These are phyloP conservation scores for Apostasia ramifera DNA, from an alignment of 106 monocot genomes.

Conservation along the genomic window DNA sequence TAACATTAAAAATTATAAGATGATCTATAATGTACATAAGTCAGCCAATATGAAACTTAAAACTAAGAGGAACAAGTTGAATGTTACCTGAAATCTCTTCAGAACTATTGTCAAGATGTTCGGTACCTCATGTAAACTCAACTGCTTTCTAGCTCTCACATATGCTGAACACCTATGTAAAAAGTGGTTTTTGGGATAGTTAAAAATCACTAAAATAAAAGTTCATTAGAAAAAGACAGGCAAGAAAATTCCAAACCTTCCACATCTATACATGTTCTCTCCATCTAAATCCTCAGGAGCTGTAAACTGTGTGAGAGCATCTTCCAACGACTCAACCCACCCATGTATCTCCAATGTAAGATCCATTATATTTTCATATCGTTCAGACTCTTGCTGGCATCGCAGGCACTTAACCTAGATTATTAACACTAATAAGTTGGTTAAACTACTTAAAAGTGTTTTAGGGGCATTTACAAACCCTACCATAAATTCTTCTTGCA, in stretches of 20 bases:
- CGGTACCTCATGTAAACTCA: slow-evolving; percentile 88
- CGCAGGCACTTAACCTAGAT: slow-evolving; percentile 84
- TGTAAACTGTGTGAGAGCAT: slow-evolving; percentile 95
- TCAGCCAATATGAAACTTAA: no score
- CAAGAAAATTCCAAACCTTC: slow-evolving; percentile 44
- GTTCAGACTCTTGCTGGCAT: slow-evolving; percentile 85
- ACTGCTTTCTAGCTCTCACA: slow-evolving; percentile 90
- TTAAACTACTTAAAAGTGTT: not conserved
- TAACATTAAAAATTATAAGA: no score
- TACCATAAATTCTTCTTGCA: no score
- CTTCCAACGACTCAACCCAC: slow-evolving; percentile 93
- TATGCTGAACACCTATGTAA: slow-evolving; percentile 64
- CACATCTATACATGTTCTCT: slow-evolving; percentile 97
- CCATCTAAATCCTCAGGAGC: slow-evolving; percentile 97
- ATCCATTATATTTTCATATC: slow-evolving; percentile 97
- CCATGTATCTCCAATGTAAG: slow-evolving; percentile 96
- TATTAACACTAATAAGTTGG: not conserved
- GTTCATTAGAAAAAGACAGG: not conserved
- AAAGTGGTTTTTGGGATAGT: slow-evolving; percentile 1
- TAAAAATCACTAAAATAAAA: not conserved
- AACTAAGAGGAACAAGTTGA: not conserved
- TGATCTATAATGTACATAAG: no score
- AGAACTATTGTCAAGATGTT: slow-evolving; percentile 96
- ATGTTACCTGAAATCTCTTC: slow-evolving; percentile 93
- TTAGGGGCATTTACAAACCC: no score